Base-by-base conservation (phyloP, 2,329 filamentous ascomycete genomes). In the Ceratocystis albifundus region DNA sequence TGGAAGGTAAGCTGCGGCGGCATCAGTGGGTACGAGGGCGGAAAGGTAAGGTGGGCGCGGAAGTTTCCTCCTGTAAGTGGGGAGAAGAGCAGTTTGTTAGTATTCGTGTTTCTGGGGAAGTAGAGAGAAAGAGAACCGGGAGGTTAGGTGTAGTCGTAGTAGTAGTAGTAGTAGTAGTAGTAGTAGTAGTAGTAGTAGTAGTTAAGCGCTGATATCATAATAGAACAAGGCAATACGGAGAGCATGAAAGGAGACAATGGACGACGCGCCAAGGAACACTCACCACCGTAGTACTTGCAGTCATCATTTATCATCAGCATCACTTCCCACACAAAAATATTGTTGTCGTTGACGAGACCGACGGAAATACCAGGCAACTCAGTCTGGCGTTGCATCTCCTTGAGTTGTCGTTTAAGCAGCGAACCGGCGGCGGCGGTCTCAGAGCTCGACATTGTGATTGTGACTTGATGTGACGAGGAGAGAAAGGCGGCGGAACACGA, bases 221-320 rank as follows among this genome's bases (percentile, higher is more conserved):
- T 36, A 7, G 36, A 41, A 10, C 36, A 41, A 12, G 10, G 12
- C 36, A 41, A 41, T 45, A 10, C 41, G 7, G 25, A n/a, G 44
- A 15, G 25, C 32, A n/a, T 12, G 6, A n/a, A 65, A 32, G 4
- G 22, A 44, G 12, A n/a, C 28, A 10, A 15, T 20, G 25, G 12
- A 62, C 7, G 20, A n/a, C 22, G 32, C 10, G 59, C 45, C 3
- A 32, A 45, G 6, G 46, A 5, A 62, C 44, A 77, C 84, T 67
- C 77, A 93, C 92, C 92, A 72, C 92, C 92, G 72, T 96, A 96
- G 76, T 89, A 89, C 77, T 92, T 93, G 77, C 89, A 92, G 74
- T 96, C 91, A 72, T 96, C 92, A 69, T 85, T 90, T 70, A 97
- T 93, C 93, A 99, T 97, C 69, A 99, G 84, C 89, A 96, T 96